Base-by-base conservation (phyloP, 2,329 filamentous ascomycete genomes). In the Sporothrix euskadiensis region DNA sequence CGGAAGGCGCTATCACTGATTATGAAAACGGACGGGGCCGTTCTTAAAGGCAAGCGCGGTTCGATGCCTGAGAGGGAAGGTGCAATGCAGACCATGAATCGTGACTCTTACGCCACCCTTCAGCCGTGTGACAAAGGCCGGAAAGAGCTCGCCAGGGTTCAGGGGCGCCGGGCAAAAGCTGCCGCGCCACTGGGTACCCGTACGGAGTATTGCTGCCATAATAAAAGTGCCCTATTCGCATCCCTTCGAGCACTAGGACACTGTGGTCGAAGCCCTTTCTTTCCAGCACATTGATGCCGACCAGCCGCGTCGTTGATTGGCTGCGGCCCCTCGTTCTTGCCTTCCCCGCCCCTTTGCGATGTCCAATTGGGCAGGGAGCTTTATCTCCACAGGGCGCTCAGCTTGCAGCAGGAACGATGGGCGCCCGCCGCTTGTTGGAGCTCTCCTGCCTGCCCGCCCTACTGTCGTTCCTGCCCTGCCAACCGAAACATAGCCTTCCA, bases 71-170 rank as follows among this genome's bases (percentile, higher is more conserved):
- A 16, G 44, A 35, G 30, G 65, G 44, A 52, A 68, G 65, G 44
- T 52, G 26, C 44, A 6, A 7, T 35, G 26, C 57, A 22, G 39
- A 16, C 16, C 6, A 32, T 22, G 30, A 54, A 12, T 39, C 69
- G 69, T 71, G 69, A 71, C 69, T 71, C 68, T 57, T 70, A 26
- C 68, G 69, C 39, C 68, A 44, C 35, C 44, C 35, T 39, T 69
- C 30, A 26, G 30, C 49, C 44, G 66, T 32, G 65, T 69, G 66
- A 56, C 66, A 54, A 44, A 44, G 68, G 10, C 65, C 65, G 44
- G 65, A 68, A 68, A n/a, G 12, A 6, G 44, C 49, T 0, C 35
- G 61, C 10, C 22, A 49, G 26, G 41, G 65, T 22, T 47, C 19
- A 30, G 12, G 19, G 59, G 35, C 56, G 56, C 56, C 56, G 6